Conservation (phyloP, 495 filamentous ascomycete species). For the Melanomma pulvis-pyrius region DNA sequence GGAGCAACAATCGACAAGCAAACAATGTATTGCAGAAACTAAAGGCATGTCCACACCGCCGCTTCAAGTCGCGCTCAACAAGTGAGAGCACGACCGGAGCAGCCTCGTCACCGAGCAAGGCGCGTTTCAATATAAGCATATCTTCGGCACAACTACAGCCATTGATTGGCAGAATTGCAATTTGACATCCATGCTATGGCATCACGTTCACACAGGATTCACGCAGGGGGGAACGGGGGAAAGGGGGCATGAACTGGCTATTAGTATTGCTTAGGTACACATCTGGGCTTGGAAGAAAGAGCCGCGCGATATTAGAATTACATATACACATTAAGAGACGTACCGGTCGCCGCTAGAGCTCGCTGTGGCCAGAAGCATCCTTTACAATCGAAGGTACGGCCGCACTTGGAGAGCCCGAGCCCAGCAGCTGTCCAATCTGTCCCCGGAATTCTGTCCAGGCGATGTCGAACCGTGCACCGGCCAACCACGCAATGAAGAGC, state of each 20-base stretch:
- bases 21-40: background rate
- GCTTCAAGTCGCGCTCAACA: conserved; percentile 11
- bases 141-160: conserved; percentile 94
- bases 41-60: conserved; percentile 32
- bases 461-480: conserved; percentile 64
- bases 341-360: conserved; percentile 11
- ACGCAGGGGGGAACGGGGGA: background rate
- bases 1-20: no score
- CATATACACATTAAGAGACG: conserved; percentile 17
- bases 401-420: background rate
- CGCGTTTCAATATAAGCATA: conserved; percentile 62
- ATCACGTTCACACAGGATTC: background rate
- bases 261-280: conserved; percentile 15
- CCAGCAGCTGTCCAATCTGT: conserved; percentile 15
- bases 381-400: background rate
- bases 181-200: conserved; percentile 96
- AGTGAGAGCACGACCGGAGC: conserved; percentile 9
- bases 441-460: conserved; percentile 44
- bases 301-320: conserved; percentile 26
- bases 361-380: conserved; percentile 17
- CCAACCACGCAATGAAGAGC: conserved; percentile 67
- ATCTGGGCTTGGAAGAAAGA: background rate
- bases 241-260: background rate
- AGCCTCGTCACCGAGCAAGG: conserved; percentile 44
- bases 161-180: conserved; percentile 85